Evolutionary conservation across 2,329 filamentous ascomycete genomes (phyloP).

Genomic region (Zalaria sp.): DNA sequence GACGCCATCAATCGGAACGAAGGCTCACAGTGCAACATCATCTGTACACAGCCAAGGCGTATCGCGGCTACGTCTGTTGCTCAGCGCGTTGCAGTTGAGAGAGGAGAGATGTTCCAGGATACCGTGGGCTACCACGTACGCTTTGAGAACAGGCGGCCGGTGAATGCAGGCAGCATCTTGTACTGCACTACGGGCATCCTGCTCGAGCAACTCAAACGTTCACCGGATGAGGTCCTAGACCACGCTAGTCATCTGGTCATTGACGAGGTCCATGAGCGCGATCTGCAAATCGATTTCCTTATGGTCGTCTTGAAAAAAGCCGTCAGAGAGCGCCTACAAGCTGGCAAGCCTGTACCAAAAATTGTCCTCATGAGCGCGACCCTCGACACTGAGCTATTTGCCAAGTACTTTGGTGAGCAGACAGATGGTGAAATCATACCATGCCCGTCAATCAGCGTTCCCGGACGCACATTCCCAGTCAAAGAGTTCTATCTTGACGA

Average conservation of each 20-base stretch:
- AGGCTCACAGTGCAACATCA: constrained; percentile 32
- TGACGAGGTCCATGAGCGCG: constrained; percentile 38
- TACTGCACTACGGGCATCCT: constrained; percentile 39
- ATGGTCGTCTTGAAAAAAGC: constrained; percentile 30
- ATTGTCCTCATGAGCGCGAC: constrained; percentile 37
- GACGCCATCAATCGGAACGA: constrained; percentile 24
- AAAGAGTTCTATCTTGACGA: constrained; percentile 28
- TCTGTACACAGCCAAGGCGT: constrained; percentile 36
- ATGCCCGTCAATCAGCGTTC: constrained; percentile 29
- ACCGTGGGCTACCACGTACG: constrained; percentile 34
- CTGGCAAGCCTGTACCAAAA: constrained; percentile 24
- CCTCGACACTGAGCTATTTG: constrained; percentile 29
- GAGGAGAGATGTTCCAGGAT: constrained; percentile 24
- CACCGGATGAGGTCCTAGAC: constrained; percentile 24
- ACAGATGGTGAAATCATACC: constrained; percentile 15
- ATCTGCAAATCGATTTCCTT: constrained; percentile 30
- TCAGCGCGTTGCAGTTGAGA: constrained; percentile 31
- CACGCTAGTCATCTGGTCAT: constrained; percentile 34
- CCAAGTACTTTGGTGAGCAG: constrained; percentile 26
- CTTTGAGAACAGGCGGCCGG: constrained; percentile 22
- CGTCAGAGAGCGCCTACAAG: constrained; percentile 19
- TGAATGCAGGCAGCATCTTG: constrained; percentile 24
- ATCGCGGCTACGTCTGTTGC: constrained; percentile 34
- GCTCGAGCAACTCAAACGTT: constrained; percentile 28
- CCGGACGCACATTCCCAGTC: constrained; percentile 29